These are phyloP conservation scores for Suillus cothurnatus DNA, from an alignment of 768 basidiomycete genomes.

Conservation along the genomic window DNA sequence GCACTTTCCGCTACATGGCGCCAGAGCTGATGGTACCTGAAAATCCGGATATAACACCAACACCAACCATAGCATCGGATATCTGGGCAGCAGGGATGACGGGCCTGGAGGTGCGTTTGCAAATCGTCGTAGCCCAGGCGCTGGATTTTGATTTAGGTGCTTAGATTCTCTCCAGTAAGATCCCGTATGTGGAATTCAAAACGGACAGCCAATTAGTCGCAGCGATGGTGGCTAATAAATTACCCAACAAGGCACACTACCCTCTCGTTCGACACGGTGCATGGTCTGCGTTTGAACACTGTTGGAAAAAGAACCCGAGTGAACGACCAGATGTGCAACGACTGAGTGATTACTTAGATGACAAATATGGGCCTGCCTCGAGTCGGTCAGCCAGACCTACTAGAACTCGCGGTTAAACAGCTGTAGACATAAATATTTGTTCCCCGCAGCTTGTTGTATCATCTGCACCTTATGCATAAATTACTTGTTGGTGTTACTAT, in stretches of 20 bases:
- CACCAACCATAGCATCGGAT: constrained; percentile 31
- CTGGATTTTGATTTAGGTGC: not conserved
- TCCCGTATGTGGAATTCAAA: constrained; percentile 20
- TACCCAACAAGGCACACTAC: not conserved
- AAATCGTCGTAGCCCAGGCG: not conserved
- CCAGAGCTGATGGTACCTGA: constrained; percentile 49
- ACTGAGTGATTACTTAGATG: not conserved
- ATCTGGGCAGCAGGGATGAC: constrained; percentile 42
- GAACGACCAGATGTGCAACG: not conserved
- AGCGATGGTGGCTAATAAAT: not conserved
- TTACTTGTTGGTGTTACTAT: not conserved
- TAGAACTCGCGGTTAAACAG: not conserved
- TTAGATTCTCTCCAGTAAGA: constrained; percentile 27
- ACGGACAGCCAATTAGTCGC: constrained; percentile 16
- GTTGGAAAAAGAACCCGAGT: not conserved
- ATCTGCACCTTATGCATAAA: not conserved
- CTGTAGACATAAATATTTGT: not conserved
- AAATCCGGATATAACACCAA: constrained; percentile 17
- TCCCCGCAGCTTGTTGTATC: not conserved
- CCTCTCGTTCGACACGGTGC: not conserved
- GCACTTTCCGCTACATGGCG: constrained; percentile 45
- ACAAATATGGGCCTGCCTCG: not conserved
- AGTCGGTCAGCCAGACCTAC: not conserved
- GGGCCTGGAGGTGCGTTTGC: constrained; percentile 34
- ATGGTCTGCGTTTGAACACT: not conserved